Base-by-base conservation (phyloP, 352 stramenopile genomes). In the Halophytophthora polymorphica region DNA sequence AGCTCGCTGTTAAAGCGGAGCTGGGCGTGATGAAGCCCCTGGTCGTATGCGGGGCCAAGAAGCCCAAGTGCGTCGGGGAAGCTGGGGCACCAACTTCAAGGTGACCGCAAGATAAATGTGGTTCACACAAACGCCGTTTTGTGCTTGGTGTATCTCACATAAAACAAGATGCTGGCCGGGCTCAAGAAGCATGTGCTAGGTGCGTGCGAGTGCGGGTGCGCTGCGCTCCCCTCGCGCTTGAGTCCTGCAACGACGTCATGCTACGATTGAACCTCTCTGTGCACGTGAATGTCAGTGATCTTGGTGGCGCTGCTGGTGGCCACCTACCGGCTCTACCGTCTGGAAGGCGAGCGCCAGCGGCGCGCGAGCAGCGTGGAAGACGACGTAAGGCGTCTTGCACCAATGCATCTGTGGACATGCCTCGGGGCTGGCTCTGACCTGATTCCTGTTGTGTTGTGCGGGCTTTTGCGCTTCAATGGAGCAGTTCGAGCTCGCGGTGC, bases 321-420 rank as follows among this genome's bases (percentile, higher is more conserved):
- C 21, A 71, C 74, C 33, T 88, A 83, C 47, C 77, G 82, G 14
- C 70, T 90, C 35, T 71, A 66, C 17, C 64, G 62, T 31, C 64
- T 90, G 33, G 75, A 87, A 61, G 41, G 62, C 31, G 66, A 77
- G 21, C 72, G 77, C 36, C 51, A 53, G 22, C 57, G 53, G 15
- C 59, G 51, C 22, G 52, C 53, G 23, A 46, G 39, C 22, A 50
- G 46, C 14, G 56, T 76, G 14, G 64, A 84, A 46, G 55, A 85
- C 23, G 54, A 85, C 36, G 72, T 86, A 33, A 39, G 45, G 45
- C 18, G 21, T 43, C 31, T 23, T 33, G 21, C 3, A n/a, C 6
- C 33, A 8, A 44, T 51, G 44, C 25, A 13, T 11, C 19, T 36
- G 10, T 10, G 38, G 22, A 11, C 39, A 46, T n/a, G 11, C 13